These are phyloP conservation scores for Nigrospora osmanthi DNA, from an alignment of 2,329 filamentous ascomycete genomes.

Conservation along the genomic window DNA sequence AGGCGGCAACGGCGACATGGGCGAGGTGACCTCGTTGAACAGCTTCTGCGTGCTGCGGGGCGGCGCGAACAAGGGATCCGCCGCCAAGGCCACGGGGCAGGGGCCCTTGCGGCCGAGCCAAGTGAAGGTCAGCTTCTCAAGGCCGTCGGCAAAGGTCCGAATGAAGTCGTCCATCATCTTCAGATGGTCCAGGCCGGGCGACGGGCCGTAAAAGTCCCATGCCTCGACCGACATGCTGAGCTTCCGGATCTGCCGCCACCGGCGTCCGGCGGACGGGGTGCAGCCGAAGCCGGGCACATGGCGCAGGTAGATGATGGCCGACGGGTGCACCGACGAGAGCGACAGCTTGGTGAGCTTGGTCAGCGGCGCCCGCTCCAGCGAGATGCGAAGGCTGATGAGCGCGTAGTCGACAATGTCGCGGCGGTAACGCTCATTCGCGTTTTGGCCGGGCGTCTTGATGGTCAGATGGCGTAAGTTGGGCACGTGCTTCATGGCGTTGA, in stretches of 20 bases:
- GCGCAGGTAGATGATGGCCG: slow-evolving; percentile 69
- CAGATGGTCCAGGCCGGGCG: slow-evolving; percentile 59
- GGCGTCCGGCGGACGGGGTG: slow-evolving; percentile 60
- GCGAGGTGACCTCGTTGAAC: slow-evolving; percentile 56
- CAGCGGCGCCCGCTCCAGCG: slow-evolving; percentile 66
- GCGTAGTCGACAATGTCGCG: slow-evolving; percentile 80
- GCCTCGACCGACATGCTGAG: slow-evolving; percentile 66
- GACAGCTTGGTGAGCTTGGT: slow-evolving; percentile 61
- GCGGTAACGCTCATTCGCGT: slow-evolving; percentile 61
- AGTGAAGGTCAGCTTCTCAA: slow-evolving; percentile 67
- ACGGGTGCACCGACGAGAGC: slow-evolving; percentile 65
- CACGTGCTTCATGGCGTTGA: slow-evolving; percentile 62
- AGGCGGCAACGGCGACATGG: slow-evolving; percentile 54
- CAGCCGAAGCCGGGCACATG: slow-evolving; percentile 67
- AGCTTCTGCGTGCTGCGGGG: slow-evolving; percentile 46
- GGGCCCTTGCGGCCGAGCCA: slow-evolving; percentile 70
- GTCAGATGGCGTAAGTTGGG: slow-evolving; percentile 66
- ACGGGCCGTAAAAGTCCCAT: slow-evolving; percentile 54
- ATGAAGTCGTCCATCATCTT: slow-evolving; percentile 80
- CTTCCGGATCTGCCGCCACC: slow-evolving; percentile 72
- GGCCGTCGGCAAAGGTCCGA: slow-evolving; percentile 54
- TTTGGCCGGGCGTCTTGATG: slow-evolving; percentile 68
- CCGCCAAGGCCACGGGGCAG: slow-evolving; percentile 62
- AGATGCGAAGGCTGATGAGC: slow-evolving; percentile 77
- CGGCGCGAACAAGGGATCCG: slow-evolving; percentile 61